Percentiles rank a stretch among this genome's conserved stretches.
Evolutionary conservation across 1,284 basidiomycete genomes (phyloP).

Genomic region (Heliocybe sulcata): DNA sequence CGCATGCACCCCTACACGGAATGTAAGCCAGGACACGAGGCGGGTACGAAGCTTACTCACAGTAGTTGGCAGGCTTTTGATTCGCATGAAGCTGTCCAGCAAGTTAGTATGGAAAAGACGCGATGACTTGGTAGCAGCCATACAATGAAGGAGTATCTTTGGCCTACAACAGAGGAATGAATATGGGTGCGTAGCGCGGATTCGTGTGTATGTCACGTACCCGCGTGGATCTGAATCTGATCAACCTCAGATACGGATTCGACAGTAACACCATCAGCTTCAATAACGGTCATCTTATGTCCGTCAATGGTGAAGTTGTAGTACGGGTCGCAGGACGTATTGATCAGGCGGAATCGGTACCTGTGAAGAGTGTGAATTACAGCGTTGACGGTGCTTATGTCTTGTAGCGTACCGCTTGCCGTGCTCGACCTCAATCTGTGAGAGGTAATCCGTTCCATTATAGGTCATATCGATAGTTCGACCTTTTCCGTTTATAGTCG

Average conservation of each 20-base stretch:
- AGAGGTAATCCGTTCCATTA: not conserved
- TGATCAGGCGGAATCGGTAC: constrained; percentile 30
- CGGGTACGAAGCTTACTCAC: constrained; percentile 19
- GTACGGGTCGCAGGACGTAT: constrained; percentile 23
- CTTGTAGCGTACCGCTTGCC: constrained; percentile 4
- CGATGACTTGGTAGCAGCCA: not conserved
- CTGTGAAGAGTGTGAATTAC: no score
- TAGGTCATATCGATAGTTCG: not conserved
- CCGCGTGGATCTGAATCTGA: constrained; percentile 25
- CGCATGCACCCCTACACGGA: no score
- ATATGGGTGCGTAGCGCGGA: no score
- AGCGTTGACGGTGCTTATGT: no score
- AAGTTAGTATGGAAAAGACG: no score
- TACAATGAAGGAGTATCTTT: constrained; percentile 31
- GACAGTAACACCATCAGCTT: constrained; percentile 39
- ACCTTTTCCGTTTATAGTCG: constrained; percentile 1
- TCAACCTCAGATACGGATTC: constrained; percentile 31
- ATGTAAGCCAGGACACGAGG: no score
- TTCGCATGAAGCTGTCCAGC: constrained; percentile 20
- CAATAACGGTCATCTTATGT: constrained; percentile 37
- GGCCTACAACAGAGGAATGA: no score
- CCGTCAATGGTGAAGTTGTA: constrained; percentile 35
- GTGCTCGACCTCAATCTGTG: not conserved
- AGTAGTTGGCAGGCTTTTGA: constrained; percentile 31
- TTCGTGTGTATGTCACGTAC: no score